Evolutionary conservation across 2,329 filamentous ascomycete species (phyloP), one percentile per base, ranked within the genome.

Genomic region (Spiromastix sp.): DNA sequence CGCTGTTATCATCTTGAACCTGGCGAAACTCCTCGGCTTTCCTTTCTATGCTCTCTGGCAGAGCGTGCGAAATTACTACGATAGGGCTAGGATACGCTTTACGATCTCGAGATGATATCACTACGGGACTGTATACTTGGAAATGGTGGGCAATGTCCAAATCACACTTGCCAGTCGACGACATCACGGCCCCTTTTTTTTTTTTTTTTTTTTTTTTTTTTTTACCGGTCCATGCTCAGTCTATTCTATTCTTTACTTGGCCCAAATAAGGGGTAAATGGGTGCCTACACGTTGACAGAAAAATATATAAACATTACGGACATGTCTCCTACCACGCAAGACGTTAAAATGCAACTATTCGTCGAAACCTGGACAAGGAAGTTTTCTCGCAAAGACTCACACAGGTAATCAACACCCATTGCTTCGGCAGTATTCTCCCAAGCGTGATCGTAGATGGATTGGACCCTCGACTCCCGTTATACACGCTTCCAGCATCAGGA

Each of bases 221-320:
- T 32, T 12, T 32, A 21, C n/a, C n/a, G 3, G 5, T 4, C 30
- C 30, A 7, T 24, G 16, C 17, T 32, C 6, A 9, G 19, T 8
- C n/a, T 6, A 12, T 32, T 32, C 2, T 19, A 12, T 21, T 8
- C 30, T 19, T 15, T 10, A 9, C 30, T 32, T 21, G 18, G 17
- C 17, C 19, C 13, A 5, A 31, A 20, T 7, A 17, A 31, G 18
- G 30, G 17, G 6, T 12, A 8, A n/a, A 21, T 11, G 4, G 9
- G 9, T 13, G 6, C 11, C 17, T 31, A 21, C 17, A 20, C 30
- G 7, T 7, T 31, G 4, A 19, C n/a, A 20, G 30, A 31, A 21
- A 32, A 22, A 32, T 32, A n/a, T 28, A 13, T 41, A 3, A 32
- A 38, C 29, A 33, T 35, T 25, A 35, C 36, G 13, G 39, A 38